Percentiles rank a stretch among this genome's conserved stretches.
Conservation (phyloP, 2,329 filamentous ascomycete genomes). For the Nemania bipapillata region DNA sequence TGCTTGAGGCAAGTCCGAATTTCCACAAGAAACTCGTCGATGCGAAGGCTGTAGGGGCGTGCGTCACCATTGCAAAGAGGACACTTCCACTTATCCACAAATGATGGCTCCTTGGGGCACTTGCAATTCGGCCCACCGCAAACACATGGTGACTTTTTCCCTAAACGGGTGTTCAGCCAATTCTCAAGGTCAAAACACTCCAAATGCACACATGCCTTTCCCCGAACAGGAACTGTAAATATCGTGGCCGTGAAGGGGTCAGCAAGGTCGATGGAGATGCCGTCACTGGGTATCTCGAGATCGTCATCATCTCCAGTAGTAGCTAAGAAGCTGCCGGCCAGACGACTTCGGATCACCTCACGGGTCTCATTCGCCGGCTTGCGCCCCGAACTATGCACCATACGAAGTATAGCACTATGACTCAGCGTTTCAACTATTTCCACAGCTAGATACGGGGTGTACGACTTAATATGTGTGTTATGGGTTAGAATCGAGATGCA, state of each 20-base stretch:
- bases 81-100: constrained; percentile 82
- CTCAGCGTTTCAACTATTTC: constrained; percentile 72
- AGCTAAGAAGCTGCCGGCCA: constrained; percentile 50
- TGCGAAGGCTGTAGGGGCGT: constrained; percentile 73
- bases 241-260: constrained; percentile 74
- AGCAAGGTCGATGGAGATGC: constrained; percentile 70
- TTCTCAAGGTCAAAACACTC: constrained; percentile 92
- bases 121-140: constrained; percentile 55
- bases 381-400: constrained; percentile 53
- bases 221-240: constrained; percentile 77
- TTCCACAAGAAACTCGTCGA: constrained; percentile 77
- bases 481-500: constrained; percentile 59
- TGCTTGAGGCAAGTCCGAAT: constrained; percentile 68
- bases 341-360: constrained; percentile 64
- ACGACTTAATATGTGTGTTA: constrained; percentile 37
- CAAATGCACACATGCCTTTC: constrained; percentile 75
- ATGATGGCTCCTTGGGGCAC: constrained; percentile 62
- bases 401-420: constrained; percentile 57
- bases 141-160: constrained; percentile 52
- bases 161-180: constrained; percentile 75
- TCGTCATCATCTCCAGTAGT: constrained; percentile 68
- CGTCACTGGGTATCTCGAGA: constrained; percentile 66
- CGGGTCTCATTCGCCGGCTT: constrained; percentile 63
- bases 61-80: constrained; percentile 84
- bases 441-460: constrained; percentile 72